Evolutionary conservation across 345 rosid genomes (phyloP), one percentile per base, ranked within the genome.

Genomic region (Crucihimalaya himalaica): DNA sequence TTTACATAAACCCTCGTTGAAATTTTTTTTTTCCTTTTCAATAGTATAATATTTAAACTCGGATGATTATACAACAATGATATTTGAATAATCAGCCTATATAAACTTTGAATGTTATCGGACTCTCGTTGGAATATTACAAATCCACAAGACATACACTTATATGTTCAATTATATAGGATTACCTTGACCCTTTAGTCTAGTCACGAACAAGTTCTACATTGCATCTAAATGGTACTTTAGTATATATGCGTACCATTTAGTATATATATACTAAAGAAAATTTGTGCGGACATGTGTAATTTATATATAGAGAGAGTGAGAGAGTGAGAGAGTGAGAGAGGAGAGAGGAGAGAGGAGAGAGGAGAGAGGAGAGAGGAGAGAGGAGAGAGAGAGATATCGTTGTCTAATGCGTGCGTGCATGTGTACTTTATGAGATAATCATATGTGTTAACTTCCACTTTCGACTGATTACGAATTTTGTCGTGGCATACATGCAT

Each of bases 391-490:
- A 23, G 9, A 43, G 51, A 61, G 9, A 71, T 28, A 20, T 72
- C 55, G 55, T 54, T 72, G 63, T 57, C 66, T 29, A 35, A 37
- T 70, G 60, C 79, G 54, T 54, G 54, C 62, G 55, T 77, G 71
- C 71, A 68, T 54, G 60, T 63, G 61, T 53, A 35, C 67, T 63
- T 70, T 63, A 43, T 76, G 29, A 76, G 60, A 13, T 55, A 35
- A 45, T 25, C 51, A 62, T 31, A 67, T 59, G 31, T 70, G 29
- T 63, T 45, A 62, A 32, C 71, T 35, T 56, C 66, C 76, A 76
- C 66, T 70, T 76, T 63, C 75, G 19, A 71, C 63, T 57, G 54
- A 55, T 70, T 64, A 39, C 61, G 62, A 55, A 10, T 76, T 70
- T 70, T 76, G 70, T 47, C 80, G 71, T 70, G 20, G 39, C 65